Base-by-base conservation (phyloP, 352 stramenopile species). In the Pythium folliculosum region DNA sequence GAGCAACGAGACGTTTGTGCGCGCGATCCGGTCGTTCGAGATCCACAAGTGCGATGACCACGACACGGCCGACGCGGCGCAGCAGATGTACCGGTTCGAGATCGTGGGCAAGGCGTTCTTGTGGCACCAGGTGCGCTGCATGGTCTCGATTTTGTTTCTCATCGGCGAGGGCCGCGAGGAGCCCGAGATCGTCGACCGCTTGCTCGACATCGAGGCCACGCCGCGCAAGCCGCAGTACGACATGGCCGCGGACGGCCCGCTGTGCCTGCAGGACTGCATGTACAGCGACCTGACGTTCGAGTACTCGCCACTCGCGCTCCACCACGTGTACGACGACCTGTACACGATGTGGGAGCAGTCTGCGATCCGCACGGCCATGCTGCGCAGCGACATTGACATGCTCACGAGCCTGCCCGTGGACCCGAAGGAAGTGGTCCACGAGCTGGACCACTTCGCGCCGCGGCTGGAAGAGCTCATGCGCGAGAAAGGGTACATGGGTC, bases 121-220 rank as follows among this genome's bases (percentile, higher is more conserved):
- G 61, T 99, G 98, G 98, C 98, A 99, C 83, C 98, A 99, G 79
- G 98, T 99, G 68, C 93, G 98, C 40, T 99, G 96, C 77, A 99
- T 99, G 78, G 96, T 98, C 37, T 81, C 96, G 5, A 84, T 99
- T 27, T 72, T 99, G 14, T 99, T 99, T 71, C 75, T 99, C 35
- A 86, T 99, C 48, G 98, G 97, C 12, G 81, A 89, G 16, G 84
- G 90, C 35, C 82, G 89, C 25, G 98, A 99, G 74, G 63, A 87
- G n/a, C 91, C 96, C 0, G 70, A 75, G 8, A 79, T 99, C 21
- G 82, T 99, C 21, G 66, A 85, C 25, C 70, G 87, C 38, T 79
- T 99, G 27, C 78, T 99, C 19, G 91, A 99, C 77, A 89, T 99
- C n/a, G 72, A 81, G 48, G 65, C 77, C 57, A 92, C 77, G n/a